phyloP scores from a whole-genome alignment of 257 asterid species.

The Lavandula angustifolia region DNA sequence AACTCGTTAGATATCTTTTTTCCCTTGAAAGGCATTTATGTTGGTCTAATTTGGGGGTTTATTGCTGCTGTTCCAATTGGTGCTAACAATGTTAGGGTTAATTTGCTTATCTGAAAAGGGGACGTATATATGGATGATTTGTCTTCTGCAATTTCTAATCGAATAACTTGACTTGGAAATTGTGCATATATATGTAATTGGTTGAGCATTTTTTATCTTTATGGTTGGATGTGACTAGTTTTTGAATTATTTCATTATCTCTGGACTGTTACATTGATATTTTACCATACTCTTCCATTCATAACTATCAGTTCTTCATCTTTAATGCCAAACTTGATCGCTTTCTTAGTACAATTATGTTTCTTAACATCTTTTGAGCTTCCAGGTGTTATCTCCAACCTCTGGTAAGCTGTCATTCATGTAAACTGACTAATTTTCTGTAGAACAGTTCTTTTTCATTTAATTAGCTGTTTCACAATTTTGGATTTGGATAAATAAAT shows the following conservation, averaged over 20 bases:
- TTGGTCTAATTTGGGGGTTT: constrained; percentile 23
- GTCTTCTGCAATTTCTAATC: constrained; percentile 35
- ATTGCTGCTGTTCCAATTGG: constrained; percentile 27
- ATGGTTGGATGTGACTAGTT: constrained; percentile 16
- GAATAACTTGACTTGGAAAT: constrained; percentile 7
- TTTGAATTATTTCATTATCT: constrained; percentile 1
- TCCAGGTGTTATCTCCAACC: background rate
- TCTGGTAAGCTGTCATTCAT: background rate
- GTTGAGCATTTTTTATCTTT: background rate
- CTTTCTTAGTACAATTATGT: background rate
- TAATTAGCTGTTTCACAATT: background rate
- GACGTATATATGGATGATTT: constrained; percentile 29
- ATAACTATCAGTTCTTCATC: background rate
- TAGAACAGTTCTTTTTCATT: background rate
- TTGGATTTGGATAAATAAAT: background rate
- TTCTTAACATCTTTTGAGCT: background rate
- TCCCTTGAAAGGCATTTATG: background rate
- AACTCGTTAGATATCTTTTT: background rate
- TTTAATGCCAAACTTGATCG: no score
- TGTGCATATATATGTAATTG: background rate
- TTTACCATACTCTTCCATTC: background rate
- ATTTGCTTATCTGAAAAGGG: constrained; percentile 29
- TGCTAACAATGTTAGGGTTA: constrained; percentile 29
- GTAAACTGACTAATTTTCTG: background rate
- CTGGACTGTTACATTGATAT: background rate